Conservation (phyloP, 2,329 filamentous ascomycete species). For the Myriangium duriaei region DNA sequence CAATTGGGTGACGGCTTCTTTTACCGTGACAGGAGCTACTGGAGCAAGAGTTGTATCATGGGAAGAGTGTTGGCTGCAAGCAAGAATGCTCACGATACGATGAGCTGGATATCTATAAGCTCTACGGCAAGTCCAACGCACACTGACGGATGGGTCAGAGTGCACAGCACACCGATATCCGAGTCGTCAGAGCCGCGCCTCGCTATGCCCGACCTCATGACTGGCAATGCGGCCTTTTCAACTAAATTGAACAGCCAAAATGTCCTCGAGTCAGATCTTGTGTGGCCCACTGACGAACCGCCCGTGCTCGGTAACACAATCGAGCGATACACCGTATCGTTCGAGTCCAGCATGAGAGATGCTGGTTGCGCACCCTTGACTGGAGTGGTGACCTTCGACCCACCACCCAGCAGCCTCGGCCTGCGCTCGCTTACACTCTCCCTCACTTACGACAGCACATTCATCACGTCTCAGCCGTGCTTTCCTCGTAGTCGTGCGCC, state of each 20-base stretch:
- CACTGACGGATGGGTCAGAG: conserved; percentile 36
- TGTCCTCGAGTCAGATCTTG: conserved; percentile 24
- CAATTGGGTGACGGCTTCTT: conserved; percentile 45
- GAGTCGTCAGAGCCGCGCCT: background rate
- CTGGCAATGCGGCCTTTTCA: too few species aligned
- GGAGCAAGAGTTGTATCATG: conserved; percentile 45
- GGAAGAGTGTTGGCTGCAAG: conserved; percentile 39
- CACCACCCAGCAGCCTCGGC: conserved; percentile 13
- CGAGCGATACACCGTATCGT: conserved; percentile 13
- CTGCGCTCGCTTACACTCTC: conserved; percentile 21
- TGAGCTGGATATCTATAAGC: conserved; percentile 41
- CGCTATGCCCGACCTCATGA: too few species aligned
- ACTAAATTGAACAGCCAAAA: too few species aligned
- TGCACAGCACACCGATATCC: conserved; percentile 3
- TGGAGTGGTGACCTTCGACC: conserved; percentile 23
- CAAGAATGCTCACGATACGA: conserved; percentile 35
- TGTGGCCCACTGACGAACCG: conserved; percentile 25
- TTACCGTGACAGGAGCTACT: conserved; percentile 39
- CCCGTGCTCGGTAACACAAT: conserved; percentile 19
- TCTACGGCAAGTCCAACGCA: conserved; percentile 26
- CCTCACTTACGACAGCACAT: conserved; percentile 39
- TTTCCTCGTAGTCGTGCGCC: conserved; percentile 26
- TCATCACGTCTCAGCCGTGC: conserved; percentile 43
- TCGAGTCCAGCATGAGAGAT: conserved; percentile 9
- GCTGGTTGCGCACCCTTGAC: background rate